Conservation (phyloP, 257 asterid genomes). For the Coffea eugenioides region DNA sequence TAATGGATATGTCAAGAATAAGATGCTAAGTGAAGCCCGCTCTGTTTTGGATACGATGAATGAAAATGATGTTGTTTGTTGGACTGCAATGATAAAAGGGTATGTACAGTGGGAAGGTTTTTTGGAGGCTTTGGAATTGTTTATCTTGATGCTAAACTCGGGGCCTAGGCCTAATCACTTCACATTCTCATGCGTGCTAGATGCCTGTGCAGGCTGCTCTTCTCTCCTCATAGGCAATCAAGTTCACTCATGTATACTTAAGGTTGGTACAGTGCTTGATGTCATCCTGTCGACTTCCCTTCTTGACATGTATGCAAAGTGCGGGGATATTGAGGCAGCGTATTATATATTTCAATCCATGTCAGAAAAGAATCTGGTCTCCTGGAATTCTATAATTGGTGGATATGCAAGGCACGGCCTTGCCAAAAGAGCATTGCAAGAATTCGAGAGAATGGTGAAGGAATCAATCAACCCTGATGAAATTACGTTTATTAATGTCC, state of each 20-base stretch:
- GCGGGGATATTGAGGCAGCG: constrained; percentile 62
- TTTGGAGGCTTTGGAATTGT: constrained; percentile 49
- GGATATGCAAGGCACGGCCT: constrained; percentile 72
- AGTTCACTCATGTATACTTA: constrained; percentile 50
- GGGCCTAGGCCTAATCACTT: constrained; percentile 62
- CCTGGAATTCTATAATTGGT: constrained; percentile 79
- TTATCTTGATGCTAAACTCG: constrained; percentile 49
- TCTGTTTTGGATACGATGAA: constrained; percentile 33
- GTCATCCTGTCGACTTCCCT: constrained; percentile 60
- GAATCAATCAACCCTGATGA: constrained; percentile 50
- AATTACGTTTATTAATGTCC: constrained; percentile 58
- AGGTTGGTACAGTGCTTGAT: constrained; percentile 54
- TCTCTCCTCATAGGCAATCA: constrained; percentile 63
- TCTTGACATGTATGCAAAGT: constrained; percentile 75
- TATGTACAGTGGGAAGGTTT: constrained; percentile 46
- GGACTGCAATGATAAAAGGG: constrained; percentile 82
- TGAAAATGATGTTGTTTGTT: constrained; percentile 64
- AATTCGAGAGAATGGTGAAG: constrained; percentile 50
- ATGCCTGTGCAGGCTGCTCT: constrained; percentile 70
- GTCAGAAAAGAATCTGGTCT: constrained; percentile 48
- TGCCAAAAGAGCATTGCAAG: constrained; percentile 51
- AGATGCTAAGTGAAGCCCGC: constrained; percentile 48
- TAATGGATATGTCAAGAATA: constrained; percentile 60
- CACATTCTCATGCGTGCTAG: constrained; percentile 57
- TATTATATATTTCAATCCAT: constrained; percentile 43